Conservation (phyloP, 2,329 filamentous ascomycete species). For the Aspergillus sp. region DNA sequence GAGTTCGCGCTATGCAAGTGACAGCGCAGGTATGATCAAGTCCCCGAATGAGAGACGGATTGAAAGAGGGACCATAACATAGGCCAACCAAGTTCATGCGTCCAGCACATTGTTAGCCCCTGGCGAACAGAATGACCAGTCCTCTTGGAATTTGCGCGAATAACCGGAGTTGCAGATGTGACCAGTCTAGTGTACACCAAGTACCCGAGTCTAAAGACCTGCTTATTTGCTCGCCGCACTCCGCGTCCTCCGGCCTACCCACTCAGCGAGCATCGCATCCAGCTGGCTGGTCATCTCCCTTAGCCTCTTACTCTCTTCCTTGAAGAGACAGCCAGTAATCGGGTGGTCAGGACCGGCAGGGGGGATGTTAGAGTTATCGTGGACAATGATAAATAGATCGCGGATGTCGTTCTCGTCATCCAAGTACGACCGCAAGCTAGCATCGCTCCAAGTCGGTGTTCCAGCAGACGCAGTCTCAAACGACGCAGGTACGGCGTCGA, state of each 20-base stretch:
- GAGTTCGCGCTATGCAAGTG: not conserved
- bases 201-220: not conserved
- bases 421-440: slow-evolving; percentile 82
- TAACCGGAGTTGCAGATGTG: not conserved
- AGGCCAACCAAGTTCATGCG: slow-evolving; percentile 17
- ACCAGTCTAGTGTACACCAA: not conserved
- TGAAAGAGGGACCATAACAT: slow-evolving; percentile 13
- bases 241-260: slow-evolving; percentile 59
- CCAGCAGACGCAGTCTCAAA: slow-evolving; percentile 58
- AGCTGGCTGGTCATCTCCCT: slow-evolving; percentile 87
- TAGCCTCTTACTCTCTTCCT: slow-evolving; percentile 81
- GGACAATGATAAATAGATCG: slow-evolving; percentile 86
- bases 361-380: slow-evolving; percentile 82
- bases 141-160: not conserved
- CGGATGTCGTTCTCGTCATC: slow-evolving; percentile 86
- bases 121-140: slow-evolving; percentile 6
- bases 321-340: slow-evolving; percentile 76
- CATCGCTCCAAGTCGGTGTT: slow-evolving; percentile 79
- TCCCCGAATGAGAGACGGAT: slow-evolving; percentile 13
- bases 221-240: slow-evolving; percentile 24
- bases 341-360: slow-evolving; percentile 84
- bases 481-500: slow-evolving; percentile 51
- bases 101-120: slow-evolving; percentile 26
- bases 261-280: slow-evolving; percentile 81
- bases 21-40: not conserved